These are phyloP conservation scores for Plasmopara viticola DNA, from an alignment of 352 stramenopile genomes.

Conservation along the genomic window DNA sequence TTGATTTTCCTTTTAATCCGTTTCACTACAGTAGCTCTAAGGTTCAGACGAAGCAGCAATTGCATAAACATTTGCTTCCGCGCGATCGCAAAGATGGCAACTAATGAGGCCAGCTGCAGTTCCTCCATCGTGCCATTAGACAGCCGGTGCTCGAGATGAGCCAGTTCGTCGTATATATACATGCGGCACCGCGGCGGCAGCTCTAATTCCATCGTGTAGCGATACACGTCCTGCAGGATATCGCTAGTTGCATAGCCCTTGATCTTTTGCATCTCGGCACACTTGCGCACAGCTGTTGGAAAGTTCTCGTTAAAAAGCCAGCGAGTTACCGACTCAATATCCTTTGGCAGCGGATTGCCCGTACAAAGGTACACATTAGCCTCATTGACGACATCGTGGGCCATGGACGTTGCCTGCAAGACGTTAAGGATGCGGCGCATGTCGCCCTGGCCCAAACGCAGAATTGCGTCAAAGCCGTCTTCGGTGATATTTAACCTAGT, in stretches of 20 bases:
- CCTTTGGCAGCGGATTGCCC: slow-evolving; percentile 81
- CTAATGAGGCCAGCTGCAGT: slow-evolving; percentile 86
- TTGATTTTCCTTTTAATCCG: no score
- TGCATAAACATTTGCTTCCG: slow-evolving; percentile 65
- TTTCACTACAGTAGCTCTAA: slow-evolving; percentile 7
- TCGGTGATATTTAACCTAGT: slow-evolving; percentile 87
- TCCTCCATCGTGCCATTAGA: slow-evolving; percentile 81
- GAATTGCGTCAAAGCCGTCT: slow-evolving; percentile 89
- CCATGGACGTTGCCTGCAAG: slow-evolving; percentile 90
- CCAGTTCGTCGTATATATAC: slow-evolving; percentile 86
- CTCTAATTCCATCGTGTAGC: slow-evolving; percentile 76
- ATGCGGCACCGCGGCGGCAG: slow-evolving; percentile 74
- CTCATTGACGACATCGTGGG: slow-evolving; percentile 82
- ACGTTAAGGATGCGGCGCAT: slow-evolving; percentile 96
- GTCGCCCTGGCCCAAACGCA: slow-evolving; percentile 88
- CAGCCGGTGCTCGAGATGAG: slow-evolving; percentile 86
- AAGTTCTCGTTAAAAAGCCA: slow-evolving; percentile 87
- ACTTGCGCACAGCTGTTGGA: slow-evolving; percentile 52
- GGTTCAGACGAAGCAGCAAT: slow-evolving; percentile 13
- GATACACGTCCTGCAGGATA: slow-evolving; percentile 82
- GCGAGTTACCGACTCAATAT: slow-evolving; percentile 76
- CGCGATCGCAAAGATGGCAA: slow-evolving; percentile 78
- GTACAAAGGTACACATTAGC: slow-evolving; percentile 88
- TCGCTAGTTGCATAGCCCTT: slow-evolving; percentile 86
- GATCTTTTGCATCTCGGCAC: slow-evolving; percentile 73